Percentiles rank a stretch among this genome's conserved stretches.
Evolutionary conservation across 2,329 filamentous ascomycete genomes (phyloP).

Genomic region (Fusarium miscanthi): DNA sequence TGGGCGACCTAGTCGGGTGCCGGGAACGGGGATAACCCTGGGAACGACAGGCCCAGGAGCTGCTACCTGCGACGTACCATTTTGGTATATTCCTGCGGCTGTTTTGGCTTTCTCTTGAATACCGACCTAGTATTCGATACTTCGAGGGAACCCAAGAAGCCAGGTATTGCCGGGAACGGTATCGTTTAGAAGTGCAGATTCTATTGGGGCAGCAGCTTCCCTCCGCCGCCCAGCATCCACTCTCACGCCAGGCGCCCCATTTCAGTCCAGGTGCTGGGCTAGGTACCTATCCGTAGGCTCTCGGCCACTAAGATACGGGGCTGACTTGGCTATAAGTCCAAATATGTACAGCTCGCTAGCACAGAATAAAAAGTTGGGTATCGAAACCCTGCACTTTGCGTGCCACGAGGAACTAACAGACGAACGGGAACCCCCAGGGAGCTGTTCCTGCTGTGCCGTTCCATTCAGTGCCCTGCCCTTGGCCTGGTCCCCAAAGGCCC

Average conservation of each 20-base stretch:
- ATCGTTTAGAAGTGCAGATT: neutral
- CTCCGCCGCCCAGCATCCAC: slow-evolving; percentile 25
- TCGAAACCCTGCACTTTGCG: neutral
- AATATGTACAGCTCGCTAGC: neutral
- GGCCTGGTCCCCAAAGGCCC: neutral
- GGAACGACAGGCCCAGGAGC: neutral
- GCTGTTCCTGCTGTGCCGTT: slow-evolving; percentile 18
- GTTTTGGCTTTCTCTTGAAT: neutral
- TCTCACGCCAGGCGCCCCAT: slow-evolving; percentile 33
- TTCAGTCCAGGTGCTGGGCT: neutral
- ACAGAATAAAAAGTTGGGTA: slow-evolving; percentile 1
- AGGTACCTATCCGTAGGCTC: neutral
- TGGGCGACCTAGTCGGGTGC: slow-evolving; percentile 4
- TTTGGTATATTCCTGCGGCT: neutral
- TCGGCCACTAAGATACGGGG: neutral
- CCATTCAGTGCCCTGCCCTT: neutral
- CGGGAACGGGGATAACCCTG: slow-evolving; percentile 12
- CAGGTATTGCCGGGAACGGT: slow-evolving; percentile 2
- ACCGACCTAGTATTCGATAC: neutral
- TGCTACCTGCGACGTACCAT: neutral
- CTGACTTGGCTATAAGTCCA: slow-evolving; percentile 10
- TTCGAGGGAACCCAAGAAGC: neutral
- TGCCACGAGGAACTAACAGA: slow-evolving; percentile 6
- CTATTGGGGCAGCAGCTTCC: slow-evolving; percentile 14
- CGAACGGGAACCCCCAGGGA: neutral